Evolutionary conservation across 768 basidiomycete genomes (phyloP), one percentile per base, ranked within the genome.

Genomic region (Russula ochroleuca): DNA sequence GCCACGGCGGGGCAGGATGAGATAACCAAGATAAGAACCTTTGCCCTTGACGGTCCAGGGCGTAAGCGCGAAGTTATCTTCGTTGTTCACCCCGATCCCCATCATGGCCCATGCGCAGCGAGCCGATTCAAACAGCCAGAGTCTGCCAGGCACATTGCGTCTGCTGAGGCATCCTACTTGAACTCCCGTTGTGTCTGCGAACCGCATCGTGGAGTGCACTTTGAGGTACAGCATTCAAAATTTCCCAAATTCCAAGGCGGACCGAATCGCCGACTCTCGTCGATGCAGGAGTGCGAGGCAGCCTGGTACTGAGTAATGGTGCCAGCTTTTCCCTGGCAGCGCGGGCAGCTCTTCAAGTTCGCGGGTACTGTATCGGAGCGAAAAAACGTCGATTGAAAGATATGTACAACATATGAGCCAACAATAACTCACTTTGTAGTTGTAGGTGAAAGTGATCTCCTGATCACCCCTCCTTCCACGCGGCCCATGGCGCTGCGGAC

Each of bases 11-110:
- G 41, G 31, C 57, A 52, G 43, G n/a, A 53, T n/a, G 43, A 28
- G 51, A 58, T 59, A 57, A 57, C 61, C 45, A 2, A 57, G 61
- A 62, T 62, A 62, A 57, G 48, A 43, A 57, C 28, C 15, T 23
- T 23, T 21, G 6, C 19, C 23, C 43, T 47, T 19, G 25, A 23
- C 19, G 37, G 48, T 31, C 11, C 43, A 33, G 35, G 6, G 25
- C 35, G 31, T 5, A 43, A n/a, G 35, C 54, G 50, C 61, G 31
- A 33, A 41, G 52, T 45, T 53, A 35, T 53, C 41, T 33, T 8
- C 43, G 25, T 33, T n/a, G 9, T 28, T 33, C 19, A 17, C 13
- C 23, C 10, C 28, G 28, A 28, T 28, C 28, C 28, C 28, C 5
- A 5, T 28, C 28, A 28, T 5, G 2, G 28, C 28, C 28, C 28